A percentile compares a stretch with the other conserved stretches of the same genome.
Evolutionary conservation across 2,329 filamentous ascomycete species (phyloP).

Genomic region (Ploettnerulaceae sp.): DNA sequence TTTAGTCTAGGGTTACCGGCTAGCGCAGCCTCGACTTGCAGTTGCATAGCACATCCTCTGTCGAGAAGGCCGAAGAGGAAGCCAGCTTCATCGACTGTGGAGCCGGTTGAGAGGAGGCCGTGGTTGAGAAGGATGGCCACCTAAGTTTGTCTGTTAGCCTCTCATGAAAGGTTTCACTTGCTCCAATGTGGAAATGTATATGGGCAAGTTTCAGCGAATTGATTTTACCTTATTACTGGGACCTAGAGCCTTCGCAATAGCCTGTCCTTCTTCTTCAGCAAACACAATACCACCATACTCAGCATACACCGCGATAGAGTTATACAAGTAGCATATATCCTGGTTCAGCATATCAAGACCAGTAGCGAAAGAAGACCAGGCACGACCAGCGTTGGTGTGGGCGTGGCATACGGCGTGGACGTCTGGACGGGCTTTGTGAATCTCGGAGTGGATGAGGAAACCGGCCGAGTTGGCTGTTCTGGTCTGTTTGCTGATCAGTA

Average conservation of each 20-base stretch:
- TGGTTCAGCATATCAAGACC: constrained; percentile 68
- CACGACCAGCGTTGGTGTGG: constrained; percentile 61
- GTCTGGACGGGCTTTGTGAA: constrained; percentile 61
- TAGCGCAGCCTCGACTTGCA: constrained; percentile 62
- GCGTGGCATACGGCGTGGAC: constrained; percentile 65
- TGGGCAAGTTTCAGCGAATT: not conserved
- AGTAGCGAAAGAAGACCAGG: constrained; percentile 60
- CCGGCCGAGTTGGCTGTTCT: constrained; percentile 62
- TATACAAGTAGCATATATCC: constrained; percentile 61
- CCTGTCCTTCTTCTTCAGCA: constrained; percentile 56
- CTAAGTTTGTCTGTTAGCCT: constrained; percentile 23
- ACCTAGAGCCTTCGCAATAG: constrained; percentile 60
- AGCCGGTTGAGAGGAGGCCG: constrained; percentile 64
- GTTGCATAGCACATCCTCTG: constrained; percentile 62
- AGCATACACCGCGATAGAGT: constrained; percentile 59
- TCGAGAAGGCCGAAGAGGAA: constrained; percentile 67
- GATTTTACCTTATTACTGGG: constrained; percentile 40
- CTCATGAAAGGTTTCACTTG: not conserved
- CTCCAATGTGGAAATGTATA: no score
- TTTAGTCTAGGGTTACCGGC: constrained; percentile 42
- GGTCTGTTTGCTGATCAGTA: constrained; percentile 26
- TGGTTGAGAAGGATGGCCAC: constrained; percentile 66
- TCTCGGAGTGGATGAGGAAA: constrained; percentile 64
- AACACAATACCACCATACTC: constrained; percentile 62
- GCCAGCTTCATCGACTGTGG: constrained; percentile 69